These are phyloP conservation scores for Thelephora terrestris DNA, from an alignment of 1,284 basidiomycete genomes.

Conservation along the genomic window DNA sequence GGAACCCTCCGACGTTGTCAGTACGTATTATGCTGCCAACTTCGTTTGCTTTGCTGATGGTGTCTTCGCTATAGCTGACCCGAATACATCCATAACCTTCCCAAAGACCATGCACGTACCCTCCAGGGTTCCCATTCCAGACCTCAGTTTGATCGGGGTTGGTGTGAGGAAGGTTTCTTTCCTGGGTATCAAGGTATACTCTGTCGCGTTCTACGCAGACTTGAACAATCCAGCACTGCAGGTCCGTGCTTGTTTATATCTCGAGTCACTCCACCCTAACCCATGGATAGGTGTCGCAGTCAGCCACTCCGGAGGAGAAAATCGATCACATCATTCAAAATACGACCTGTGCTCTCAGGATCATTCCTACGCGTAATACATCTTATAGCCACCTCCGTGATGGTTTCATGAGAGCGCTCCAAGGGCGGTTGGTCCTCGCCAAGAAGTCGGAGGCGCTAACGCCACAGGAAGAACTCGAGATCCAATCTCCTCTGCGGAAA, in stretches of 20 bases:
- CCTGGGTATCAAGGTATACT: conserved; percentile 75
- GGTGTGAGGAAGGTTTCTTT: conserved; percentile 84
- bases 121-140: conserved; percentile 48
- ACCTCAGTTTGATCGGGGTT: conserved; percentile 64
- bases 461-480: conserved; percentile 43
- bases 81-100: conserved; percentile 62
- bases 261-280: not conserved
- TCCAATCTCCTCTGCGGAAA: conserved; percentile 55
- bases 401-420: conserved; percentile 73
- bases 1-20: conserved; percentile 14
- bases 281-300: conserved; percentile 30
- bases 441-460: conserved; percentile 42
- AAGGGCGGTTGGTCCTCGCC: conserved; percentile 49
- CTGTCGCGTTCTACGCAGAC: conserved; percentile 80
- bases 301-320: conserved; percentile 56
- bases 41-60: not conserved
- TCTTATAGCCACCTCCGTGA: conserved; percentile 79
- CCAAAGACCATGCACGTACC: conserved; percentile 52
- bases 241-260: conserved; percentile 24
- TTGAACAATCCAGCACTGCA: conserved; percentile 50
- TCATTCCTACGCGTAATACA: conserved; percentile 73
- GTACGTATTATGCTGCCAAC: conserved; percentile 11
- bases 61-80: conserved; percentile 40
- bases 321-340: conserved; percentile 57
- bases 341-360: conserved; percentile 64